Conservation (phyloP, 352 stramenopile genomes). For the Pythium aquatile region DNA sequence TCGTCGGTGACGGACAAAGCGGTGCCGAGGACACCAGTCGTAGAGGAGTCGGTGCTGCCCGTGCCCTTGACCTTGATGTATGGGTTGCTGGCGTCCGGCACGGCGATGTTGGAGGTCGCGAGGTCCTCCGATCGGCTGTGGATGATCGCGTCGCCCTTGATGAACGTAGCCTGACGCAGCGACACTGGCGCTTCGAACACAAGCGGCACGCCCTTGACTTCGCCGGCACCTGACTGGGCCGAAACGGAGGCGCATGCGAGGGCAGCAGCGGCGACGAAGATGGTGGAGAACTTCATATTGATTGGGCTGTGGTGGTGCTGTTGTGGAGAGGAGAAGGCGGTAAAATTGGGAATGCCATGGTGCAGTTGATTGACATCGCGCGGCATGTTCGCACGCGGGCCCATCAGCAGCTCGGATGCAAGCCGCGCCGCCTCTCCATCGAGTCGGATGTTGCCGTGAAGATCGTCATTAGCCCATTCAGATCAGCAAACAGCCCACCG, state of each 20-base stretch:
- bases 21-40: constrained; percentile 6
- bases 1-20: constrained; percentile 30
- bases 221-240: constrained; percentile 4
- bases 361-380: neutral
- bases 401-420: neutral
- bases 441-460: constrained; percentile 15
- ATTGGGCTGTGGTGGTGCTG: constrained; percentile 1
- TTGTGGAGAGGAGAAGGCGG: constrained; percentile 30
- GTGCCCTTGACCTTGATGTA: constrained; percentile 23
- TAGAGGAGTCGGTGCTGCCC: neutral
- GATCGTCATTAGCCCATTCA: neutral
- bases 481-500: neutral
- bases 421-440: constrained; percentile 14
- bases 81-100: constrained; percentile 20
- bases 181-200: constrained; percentile 9
- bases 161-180: constrained; percentile 7
- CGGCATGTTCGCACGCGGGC: neutral
- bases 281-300: constrained; percentile 43
- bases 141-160: constrained; percentile 23
- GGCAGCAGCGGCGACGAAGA: constrained; percentile 34
- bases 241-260: constrained; percentile 27
- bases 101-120: constrained; percentile 22
- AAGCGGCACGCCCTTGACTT: constrained; percentile 21
- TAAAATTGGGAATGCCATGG: constrained; percentile 2
- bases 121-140: constrained; percentile 26